Evolutionary conservation across 768 basidiomycete species (phyloP), one percentile per base, ranked within the genome.

Genomic region (Neoboletus subvelutipes): DNA sequence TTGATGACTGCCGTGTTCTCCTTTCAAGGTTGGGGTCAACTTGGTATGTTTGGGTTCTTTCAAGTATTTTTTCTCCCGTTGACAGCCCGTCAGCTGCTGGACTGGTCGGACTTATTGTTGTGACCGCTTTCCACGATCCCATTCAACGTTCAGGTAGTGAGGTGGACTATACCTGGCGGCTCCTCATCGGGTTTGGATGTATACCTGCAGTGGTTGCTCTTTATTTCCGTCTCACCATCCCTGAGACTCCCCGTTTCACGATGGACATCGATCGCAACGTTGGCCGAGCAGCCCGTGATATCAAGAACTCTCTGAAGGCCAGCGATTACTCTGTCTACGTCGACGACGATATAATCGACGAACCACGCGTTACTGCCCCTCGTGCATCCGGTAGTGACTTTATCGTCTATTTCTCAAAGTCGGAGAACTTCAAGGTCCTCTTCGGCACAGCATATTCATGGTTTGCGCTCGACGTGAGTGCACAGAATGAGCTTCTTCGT

Each of bases 1-100:
- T 81, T 95, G 75, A 93, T 94, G 90, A 86, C 87, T 2, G 87
- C 86, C 3, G 90, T 93, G 1, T 94, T 94, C 61, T 83, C 91
- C 0, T 72, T 77, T 41, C 92, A 93, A 62, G 92, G 92, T n/a
- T 93, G 86, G 85, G 92, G 92, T 43, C 87, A 93, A 71, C 83
- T 92, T 62, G 63, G 87, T 86, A 56, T 61, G 80, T 76, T 39
- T 33, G 7, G 8, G 20, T 22, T 5, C 20, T 55, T 36, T 26
- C 3, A 8, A 34, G 28, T 20, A 12, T 5, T 47, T n/a, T n/a
- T 47, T 13, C 26, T 43, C 28, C 22, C 17, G 33, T 15, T 54
- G 18, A 43, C 12, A 22, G 12, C 33, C 24, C 49, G 22, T 24
- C 58, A 85, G 84, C 79, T 54, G 85, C 89, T 55, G 82, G 83